Evolutionary conservation across 1,284 basidiomycete species (phyloP).

Genomic region (Leucoagaricus sp.): DNA sequence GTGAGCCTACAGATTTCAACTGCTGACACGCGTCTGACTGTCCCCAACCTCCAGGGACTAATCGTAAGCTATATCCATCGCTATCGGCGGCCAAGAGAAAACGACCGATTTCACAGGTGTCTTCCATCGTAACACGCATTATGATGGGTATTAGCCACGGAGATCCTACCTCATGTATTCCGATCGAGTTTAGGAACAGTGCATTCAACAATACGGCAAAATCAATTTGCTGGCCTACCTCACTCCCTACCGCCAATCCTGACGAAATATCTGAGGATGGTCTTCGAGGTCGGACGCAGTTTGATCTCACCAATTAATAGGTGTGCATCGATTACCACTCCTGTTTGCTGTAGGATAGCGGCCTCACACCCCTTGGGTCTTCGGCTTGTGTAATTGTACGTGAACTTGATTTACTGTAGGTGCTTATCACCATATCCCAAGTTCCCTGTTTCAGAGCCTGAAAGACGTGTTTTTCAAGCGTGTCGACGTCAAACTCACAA

Average conservation of each 20-base stretch:
- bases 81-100: not conserved
- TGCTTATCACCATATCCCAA: too few relatives aligned
- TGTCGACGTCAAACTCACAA: too few relatives aligned
- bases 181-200: not conserved
- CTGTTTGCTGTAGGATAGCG: too few relatives aligned
- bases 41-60: not conserved
- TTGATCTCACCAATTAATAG: too few relatives aligned
- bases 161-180: not conserved
- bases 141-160: constrained; percentile 7
- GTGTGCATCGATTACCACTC: too few relatives aligned
- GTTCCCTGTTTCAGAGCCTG: too few relatives aligned
- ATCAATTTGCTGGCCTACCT: not conserved
- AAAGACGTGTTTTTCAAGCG: too few relatives aligned
- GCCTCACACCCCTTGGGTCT: too few relatives aligned
- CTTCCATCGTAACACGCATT: constrained; percentile 3
- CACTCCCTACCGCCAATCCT: not conserved
- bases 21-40: too few relatives aligned
- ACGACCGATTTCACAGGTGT: not conserved
- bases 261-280: not conserved
- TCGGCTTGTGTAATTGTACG: too few relatives aligned
- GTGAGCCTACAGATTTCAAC: not conserved
- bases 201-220: not conserved
- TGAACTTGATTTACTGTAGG: too few relatives aligned
- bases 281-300: too few relatives aligned
- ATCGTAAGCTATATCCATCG: not conserved